These are phyloP conservation scores for Wallemia hederae DNA, from an alignment of 1,284 basidiomycete genomes.

Conservation along the genomic window DNA sequence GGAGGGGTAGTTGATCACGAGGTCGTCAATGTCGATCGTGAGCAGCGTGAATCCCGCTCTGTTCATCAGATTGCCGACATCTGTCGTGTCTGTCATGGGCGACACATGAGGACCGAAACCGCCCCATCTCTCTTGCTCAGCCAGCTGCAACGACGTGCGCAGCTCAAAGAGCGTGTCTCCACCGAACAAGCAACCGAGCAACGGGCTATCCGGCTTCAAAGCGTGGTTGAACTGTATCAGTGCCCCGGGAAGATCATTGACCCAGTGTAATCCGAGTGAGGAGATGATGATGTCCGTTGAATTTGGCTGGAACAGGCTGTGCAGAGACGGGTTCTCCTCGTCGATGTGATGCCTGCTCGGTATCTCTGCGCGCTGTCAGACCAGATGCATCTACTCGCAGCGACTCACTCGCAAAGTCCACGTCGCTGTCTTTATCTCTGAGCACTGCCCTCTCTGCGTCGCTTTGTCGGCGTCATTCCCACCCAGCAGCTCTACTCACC, in stretches of 20 bases:
- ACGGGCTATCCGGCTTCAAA: slow-evolving; percentile 72
- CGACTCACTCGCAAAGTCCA: slow-evolving; percentile 38
- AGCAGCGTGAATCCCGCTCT: slow-evolving; percentile 80
- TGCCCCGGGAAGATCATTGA: slow-evolving; percentile 84
- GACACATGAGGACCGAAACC: slow-evolving; percentile 55
- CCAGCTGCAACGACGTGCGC: slow-evolving; percentile 63
- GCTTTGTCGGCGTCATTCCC: not conserved
- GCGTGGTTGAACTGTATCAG: slow-evolving; percentile 67
- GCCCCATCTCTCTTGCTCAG: slow-evolving; percentile 77
- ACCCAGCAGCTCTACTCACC: slow-evolving; percentile 21
- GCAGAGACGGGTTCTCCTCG: slow-evolving; percentile 36
- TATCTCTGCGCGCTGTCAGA: slow-evolving; percentile 24
- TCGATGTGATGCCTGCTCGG: slow-evolving; percentile 41
- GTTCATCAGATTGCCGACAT: slow-evolving; percentile 66
- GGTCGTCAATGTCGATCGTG: slow-evolving; percentile 84
- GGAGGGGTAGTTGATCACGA: slow-evolving; percentile 66
- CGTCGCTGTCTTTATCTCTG: slow-evolving; percentile 31
- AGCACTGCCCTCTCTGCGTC: slow-evolving; percentile 29
- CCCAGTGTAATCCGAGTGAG: slow-evolving; percentile 79
- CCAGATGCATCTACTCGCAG: not conserved
- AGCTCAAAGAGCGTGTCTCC: slow-evolving; percentile 93
- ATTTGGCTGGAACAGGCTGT: slow-evolving; percentile 28
- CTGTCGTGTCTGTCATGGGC: slow-evolving; percentile 37
- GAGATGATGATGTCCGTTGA: slow-evolving; percentile 79
- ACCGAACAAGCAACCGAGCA: slow-evolving; percentile 76